Evolutionary conservation across 495 filamentous ascomycete genomes (phyloP), one percentile per base, ranked within the genome.

Genomic region (Lasiosphaeria ovina): DNA sequence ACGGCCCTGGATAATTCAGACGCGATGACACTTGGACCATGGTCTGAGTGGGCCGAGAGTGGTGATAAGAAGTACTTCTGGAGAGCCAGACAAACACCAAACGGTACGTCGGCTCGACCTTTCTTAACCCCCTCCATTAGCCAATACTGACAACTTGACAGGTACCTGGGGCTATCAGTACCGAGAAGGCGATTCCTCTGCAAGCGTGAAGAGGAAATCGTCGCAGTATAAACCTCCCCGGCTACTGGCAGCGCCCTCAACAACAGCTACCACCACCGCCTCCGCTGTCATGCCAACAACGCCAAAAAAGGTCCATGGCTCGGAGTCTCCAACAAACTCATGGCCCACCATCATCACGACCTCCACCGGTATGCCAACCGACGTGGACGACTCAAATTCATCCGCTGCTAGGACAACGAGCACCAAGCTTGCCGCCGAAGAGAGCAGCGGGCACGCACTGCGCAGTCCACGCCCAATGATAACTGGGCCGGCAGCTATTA

Each of bases 1-100:
- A n/a, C 44, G 38, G 59, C 42, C 34, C 45, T 44, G 51, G 48
- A 57, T 40, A 59, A 55, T 42, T 24, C 55, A 1, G 55, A 24
- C 7, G 1, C 38, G 9, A 49, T 55, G 16, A 32, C 17, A 3
- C 48, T 14, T 6, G 56, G 55, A 1, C 40, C 47, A 14, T 66
- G 63, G 63, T 66, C 63, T 32, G 59, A 62, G 10, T 66, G 63
- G 63, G 58, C 58, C 17, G 24, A 50, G 40, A 55, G 56, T 16
- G 56, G 56, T 2, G 57, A 59, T 11, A 47, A 35, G n/a, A 57
- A 51, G 32, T 62, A 57, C 57, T 45, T 54, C n/a, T 66, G 63
- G 63, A 51, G 63, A 14, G 63, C 59, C 0, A 59, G 63, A 34
- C 48, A 57, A 51, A 3, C 42, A 12, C 52, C 42, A 0, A 44